Evolutionary conservation across 2,329 filamentous ascomycete genomes (phyloP), one percentile per base, ranked within the genome.

Genomic region (Botrytis aclada): DNA sequence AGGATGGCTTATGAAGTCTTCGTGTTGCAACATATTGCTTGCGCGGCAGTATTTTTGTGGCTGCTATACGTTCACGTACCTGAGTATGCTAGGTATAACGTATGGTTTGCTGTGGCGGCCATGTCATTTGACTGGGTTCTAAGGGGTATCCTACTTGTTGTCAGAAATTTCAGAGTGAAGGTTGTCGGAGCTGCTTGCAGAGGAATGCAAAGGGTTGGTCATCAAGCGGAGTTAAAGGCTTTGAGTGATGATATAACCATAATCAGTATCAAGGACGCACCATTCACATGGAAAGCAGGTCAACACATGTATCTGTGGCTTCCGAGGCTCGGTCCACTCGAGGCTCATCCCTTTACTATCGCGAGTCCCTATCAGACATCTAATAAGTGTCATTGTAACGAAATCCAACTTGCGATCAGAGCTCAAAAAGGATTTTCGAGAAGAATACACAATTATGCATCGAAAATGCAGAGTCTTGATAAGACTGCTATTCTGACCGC

Each of bases 1-100:
- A 85, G 88, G n/a, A 84, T 89, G 82, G 85, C 86, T 10, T 93
- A 93, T 79, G 91, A 93, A 82, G 74, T 92, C 0, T 93, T 93
- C 79, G 86, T 93, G 25, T 77, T 89, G 5, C 91, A 93, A 80
- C 91, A 93, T 79, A 82, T 93, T 39, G 80, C 88, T 25, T 87
- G 88, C 4, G 89, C 89, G 72, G 84, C 87, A 43, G 78, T 90
- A 37, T 87, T 93, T 77, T 82, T 92, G 54, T 91, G 87, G 82
- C 83, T 91, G 58, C 81, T 92, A 16, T 88, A 90, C 77, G 82
- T 86, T 54, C 91, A 93, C 79, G 85, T 91, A 5, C 90, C 91
- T 1, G 78, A 78, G 12, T 86, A 87, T 65, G 87, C 90, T 10
- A 84, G 83, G 41, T 88, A 88, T 78, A 89, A 91, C 71, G 82